Percentiles rank a stretch among this genome's conserved stretches.
Conservation (phyloP, 2,329 filamentous ascomycete species). For the Emergomyces pasteurianus region DNA sequence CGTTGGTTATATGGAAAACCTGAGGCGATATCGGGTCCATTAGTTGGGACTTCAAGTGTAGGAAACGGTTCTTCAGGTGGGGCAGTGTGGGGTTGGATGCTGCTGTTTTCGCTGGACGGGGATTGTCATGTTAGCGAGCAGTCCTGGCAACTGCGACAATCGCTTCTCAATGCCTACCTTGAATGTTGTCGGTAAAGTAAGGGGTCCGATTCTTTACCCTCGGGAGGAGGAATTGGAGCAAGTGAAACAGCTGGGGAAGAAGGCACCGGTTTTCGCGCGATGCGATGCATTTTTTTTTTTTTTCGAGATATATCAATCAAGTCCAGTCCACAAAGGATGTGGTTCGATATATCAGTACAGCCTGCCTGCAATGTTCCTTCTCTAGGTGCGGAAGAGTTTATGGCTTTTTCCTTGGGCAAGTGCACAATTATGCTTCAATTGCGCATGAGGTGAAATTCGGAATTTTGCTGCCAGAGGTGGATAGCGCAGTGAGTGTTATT, state of each 20-base stretch:
- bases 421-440: neutral
- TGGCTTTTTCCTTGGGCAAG: neutral
- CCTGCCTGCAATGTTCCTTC: too few relatives aligned
- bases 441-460: neutral
- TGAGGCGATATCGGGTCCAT: neutral
- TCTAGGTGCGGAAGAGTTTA: neutral
- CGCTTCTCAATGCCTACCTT: neutral
- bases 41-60: slow-evolving; percentile 5
- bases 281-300: neutral
- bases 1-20: slow-evolving; percentile 8
- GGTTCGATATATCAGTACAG: neutral
- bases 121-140: neutral
- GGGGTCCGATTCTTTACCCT: neutral
- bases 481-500: neutral
- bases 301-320: neutral
- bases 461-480: neutral
- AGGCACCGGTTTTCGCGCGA: neutral
- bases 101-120: neutral
- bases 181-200: neutral
- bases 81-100: neutral
- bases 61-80: neutral
- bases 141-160: neutral
- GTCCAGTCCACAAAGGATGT: neutral
- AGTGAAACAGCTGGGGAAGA: neutral
- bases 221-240: neutral